Evolutionary conservation across 2,329 filamentous ascomycete species (phyloP).

Genomic region (Fusarium sp.): DNA sequence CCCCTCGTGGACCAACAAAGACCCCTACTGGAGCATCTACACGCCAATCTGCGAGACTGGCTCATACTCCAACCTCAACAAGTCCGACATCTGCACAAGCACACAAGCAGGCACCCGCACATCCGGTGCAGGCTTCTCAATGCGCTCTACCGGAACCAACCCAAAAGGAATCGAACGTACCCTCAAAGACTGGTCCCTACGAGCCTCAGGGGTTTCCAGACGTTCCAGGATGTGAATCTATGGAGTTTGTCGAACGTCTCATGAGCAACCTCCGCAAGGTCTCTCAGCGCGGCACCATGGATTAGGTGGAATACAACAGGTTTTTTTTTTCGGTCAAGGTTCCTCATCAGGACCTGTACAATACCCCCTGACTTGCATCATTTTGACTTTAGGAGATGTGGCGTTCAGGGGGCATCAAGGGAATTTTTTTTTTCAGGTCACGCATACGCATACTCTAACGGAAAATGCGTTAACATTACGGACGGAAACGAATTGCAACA

Average conservation of each 20-base stretch:
- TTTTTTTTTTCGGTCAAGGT: background rate
- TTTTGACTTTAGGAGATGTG: conserved; percentile 20
- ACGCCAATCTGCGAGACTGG: background rate
- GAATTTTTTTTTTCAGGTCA: background rate
- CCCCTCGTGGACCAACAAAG: background rate
- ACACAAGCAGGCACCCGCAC: background rate
- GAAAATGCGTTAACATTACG: background rate
- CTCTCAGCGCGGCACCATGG: conserved; percentile 37
- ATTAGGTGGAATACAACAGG: conserved; percentile 7
- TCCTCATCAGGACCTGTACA: conserved; percentile 4
- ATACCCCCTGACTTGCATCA: conserved; percentile 20
- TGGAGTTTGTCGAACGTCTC: conserved; percentile 65
- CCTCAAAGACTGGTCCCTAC: background rate
- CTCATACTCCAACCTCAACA: background rate
- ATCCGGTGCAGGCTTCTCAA: background rate
- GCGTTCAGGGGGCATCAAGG: conserved; percentile 24
- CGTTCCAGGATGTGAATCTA: conserved; percentile 58
- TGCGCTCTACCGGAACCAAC: background rate
- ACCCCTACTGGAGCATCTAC: background rate
- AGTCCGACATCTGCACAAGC: background rate
- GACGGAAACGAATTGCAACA: conserved; percentile 11
- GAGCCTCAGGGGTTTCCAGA: conserved; percentile 54
- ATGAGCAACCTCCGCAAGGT: conserved; percentile 63
- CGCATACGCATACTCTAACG: conserved; percentile 15
- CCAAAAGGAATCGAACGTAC: background rate